Base-by-base conservation (phyloP, 2,329 filamentous ascomycete genomes). In the Colletotrichum cuscutae region DNA sequence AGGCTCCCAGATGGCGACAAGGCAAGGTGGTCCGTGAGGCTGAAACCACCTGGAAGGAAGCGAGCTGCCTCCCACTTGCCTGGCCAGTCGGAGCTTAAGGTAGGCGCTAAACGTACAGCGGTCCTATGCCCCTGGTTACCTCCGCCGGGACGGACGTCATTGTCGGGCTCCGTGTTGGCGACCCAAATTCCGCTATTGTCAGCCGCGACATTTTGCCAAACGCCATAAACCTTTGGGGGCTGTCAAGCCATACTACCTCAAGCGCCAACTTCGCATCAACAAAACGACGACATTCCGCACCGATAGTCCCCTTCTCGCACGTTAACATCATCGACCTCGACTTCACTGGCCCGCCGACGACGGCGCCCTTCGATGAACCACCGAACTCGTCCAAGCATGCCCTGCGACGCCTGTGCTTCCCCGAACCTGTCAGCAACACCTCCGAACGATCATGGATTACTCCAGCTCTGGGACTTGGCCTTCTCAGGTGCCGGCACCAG, bases 401-500 rank as follows among this genome's bases (percentile, higher is more conserved):
- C 57, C 61, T 56, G 54, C 67, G 67, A 65, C 56, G 56, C 35
- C 35, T 37, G 72, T 46, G 57, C 58, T 26, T 59, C 61, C 22
- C 42, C 56, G 60, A 66, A 61, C 37, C 53, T 35, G 42, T 54
- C 56, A 61, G 57, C 73, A 30, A 49, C 56, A 30, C 56, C 37
- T 64, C 65, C 49, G 52, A 65, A 64, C 30, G 76, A 82, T 76
- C 77, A 89, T 89, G 88, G 87, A 89, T 79, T 82, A 85, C 79
- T 80, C 81, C 69, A 78, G 77, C 64, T 80, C 84, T 57, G 77
- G 82, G 74, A 77, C 83, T 64, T 87, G 86, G 84, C 83, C 79
- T 75, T 82, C 85, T 72, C 84, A 87, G 77, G 79, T 85, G 76
- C 85, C 86, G 15, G 84, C 86, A 57, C 82, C 85, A 75, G 88